A percentile compares a stretch with the other conserved stretches of the same genome.
Evolutionary conservation across 768 basidiomycete genomes (phyloP).

Genomic region (Lactarius sp.): DNA sequence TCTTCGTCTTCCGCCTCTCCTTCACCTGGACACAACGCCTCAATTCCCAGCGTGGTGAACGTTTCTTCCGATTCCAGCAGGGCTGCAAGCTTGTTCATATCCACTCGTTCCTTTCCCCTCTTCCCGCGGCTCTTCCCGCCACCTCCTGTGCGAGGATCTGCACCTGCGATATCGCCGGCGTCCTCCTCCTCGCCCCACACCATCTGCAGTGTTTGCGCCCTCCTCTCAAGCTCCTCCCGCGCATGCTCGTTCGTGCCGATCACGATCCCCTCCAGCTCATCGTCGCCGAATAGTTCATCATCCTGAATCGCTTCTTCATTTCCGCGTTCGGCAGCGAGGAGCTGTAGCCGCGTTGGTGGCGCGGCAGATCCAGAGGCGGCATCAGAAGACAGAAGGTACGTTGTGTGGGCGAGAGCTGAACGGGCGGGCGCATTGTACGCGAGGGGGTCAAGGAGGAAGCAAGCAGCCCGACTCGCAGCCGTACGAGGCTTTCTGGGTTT

Average conservation of each 20-base stretch:
- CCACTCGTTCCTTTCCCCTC: constrained; percentile 41
- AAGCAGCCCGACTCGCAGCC: constrained; percentile 44
- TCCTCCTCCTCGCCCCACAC: constrained; percentile 22
- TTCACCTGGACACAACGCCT: neutral
- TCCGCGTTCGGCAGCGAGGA: constrained; percentile 54
- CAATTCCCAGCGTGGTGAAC: neutral
- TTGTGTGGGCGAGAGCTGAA: constrained; percentile 29
- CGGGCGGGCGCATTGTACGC: constrained; percentile 29
- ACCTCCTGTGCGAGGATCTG: constrained; percentile 6
- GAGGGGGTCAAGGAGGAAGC: constrained; percentile 58
- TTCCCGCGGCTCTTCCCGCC: constrained; percentile 24
- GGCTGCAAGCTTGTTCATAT: constrained; percentile 52
- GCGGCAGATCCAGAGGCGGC: constrained; percentile 25
- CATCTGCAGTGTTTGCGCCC: constrained; percentile 19
- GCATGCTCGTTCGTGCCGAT: constrained; percentile 38
- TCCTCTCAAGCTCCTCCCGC: constrained; percentile 22
- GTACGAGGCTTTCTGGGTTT: constrained; percentile 32
- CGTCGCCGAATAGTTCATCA: constrained; percentile 65
- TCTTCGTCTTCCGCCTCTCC: neutral
- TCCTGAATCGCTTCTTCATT: constrained; percentile 54
- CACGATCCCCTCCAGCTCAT: constrained; percentile 60
- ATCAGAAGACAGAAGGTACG: constrained; percentile 52
- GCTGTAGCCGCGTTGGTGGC: constrained; percentile 60
- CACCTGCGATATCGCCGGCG: constrained; percentile 3
- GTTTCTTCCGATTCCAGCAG: constrained; percentile 37